These are phyloP conservation scores for Fonsecaea monophora DNA, from an alignment of 2,329 filamentous ascomycete species.

Conservation along the genomic window DNA sequence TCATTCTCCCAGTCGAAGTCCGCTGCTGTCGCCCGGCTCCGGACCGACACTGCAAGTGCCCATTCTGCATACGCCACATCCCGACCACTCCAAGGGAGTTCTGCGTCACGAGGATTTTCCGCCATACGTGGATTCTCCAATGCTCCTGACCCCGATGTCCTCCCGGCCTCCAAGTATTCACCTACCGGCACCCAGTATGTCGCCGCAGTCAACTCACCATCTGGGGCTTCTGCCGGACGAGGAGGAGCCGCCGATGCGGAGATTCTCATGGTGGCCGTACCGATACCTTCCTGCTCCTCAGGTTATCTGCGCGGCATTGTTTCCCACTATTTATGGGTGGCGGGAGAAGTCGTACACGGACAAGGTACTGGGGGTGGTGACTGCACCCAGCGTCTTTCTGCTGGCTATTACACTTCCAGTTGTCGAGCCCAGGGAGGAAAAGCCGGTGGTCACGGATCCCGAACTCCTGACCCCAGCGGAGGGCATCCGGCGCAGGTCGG, in stretches of 20 bases:
- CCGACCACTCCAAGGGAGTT: constrained; percentile 43
- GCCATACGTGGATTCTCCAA: constrained; percentile 66
- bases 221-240: constrained; percentile 46
- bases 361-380: constrained; percentile 78
- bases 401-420: constrained; percentile 90
- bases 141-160: constrained; percentile 51
- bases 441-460: constrained; percentile 53
- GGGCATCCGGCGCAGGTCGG: constrained; percentile 28
- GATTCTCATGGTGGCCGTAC: constrained; percentile 82
- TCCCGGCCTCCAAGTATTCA: constrained; percentile 63
- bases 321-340: constrained; percentile 87
- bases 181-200: constrained; percentile 60
- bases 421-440: constrained; percentile 71
- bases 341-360: constrained; percentile 82
- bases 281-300: constrained; percentile 73
- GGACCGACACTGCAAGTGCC: constrained; percentile 33
- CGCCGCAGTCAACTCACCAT: constrained; percentile 53
- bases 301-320: constrained; percentile 74
- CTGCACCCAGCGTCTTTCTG: constrained; percentile 88
- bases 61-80: constrained; percentile 34
- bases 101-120: constrained; percentile 69
- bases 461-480: constrained; percentile 36
- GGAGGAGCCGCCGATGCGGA: constrained; percentile 50
- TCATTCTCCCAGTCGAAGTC: constrained; percentile 31
- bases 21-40: constrained; percentile 23